These are phyloP conservation scores for Taphrina pruni DNA, from an alignment of 1,139 yeast genomes.

Conservation along the genomic window DNA sequence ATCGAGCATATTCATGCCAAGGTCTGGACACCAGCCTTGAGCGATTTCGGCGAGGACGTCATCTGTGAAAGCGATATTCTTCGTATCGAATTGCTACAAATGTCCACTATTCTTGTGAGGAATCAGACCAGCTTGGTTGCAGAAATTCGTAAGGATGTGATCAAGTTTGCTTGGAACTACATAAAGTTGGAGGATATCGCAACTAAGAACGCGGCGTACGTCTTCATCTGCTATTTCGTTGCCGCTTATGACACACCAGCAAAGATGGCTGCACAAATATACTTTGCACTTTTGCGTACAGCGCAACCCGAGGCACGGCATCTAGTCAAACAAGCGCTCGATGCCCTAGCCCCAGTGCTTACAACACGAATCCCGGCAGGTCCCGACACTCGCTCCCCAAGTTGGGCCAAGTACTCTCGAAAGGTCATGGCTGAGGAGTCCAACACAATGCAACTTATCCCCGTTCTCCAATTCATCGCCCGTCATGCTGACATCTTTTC, in stretches of 20 bases:
- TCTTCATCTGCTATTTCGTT: constrained; percentile 84
- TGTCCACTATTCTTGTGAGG: constrained; percentile 77
- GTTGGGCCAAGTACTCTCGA: constrained; percentile 96
- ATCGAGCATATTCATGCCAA: constrained; percentile 64
- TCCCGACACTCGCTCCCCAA: constrained; percentile 52
- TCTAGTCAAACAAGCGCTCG: constrained; percentile 85
- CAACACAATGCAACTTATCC: constrained; percentile 79
- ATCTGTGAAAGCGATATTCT: constrained; percentile 77
- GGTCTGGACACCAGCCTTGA: constrained; percentile 63
- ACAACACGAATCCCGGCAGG: constrained; percentile 63
- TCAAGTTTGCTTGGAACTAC: constrained; percentile 93
- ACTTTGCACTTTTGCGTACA: constrained; percentile 84
- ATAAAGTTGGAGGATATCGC: constrained; percentile 87
- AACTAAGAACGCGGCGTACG: constrained; percentile 91
- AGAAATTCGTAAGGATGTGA: constrained; percentile 80
- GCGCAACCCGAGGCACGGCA: constrained; percentile 85
- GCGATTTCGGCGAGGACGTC: constrained; percentile 60
- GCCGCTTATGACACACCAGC: constrained; percentile 88
- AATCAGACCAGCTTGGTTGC: constrained; percentile 67
- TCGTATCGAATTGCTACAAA: constrained; percentile 77
- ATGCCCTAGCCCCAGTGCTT: constrained; percentile 86
- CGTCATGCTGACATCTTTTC: constrained; percentile 85
- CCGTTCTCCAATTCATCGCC: constrained; percentile 87
- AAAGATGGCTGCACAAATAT: constrained; percentile 86
- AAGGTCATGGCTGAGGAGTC: constrained; percentile 89